Base-by-base conservation (phyloP, 768 basidiomycete genomes). In the Russula vinacea region DNA sequence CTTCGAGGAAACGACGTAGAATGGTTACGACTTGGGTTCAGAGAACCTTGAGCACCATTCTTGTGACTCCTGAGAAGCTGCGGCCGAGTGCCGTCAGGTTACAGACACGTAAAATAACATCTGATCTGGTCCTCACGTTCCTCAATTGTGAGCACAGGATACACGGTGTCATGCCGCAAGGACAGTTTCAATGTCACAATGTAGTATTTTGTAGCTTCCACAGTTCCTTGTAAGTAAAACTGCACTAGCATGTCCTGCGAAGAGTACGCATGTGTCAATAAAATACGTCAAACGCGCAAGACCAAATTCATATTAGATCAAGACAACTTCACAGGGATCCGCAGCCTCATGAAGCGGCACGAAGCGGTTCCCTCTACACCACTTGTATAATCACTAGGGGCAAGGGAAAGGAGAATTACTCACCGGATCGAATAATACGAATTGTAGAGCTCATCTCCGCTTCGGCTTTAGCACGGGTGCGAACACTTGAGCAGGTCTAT, bases 231-330 rank as follows among this genome's bases (percentile, higher is more conserved):
- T 47, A 8, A 22, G 24, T 50, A 45, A 6, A n/a, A 37, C 10
- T 7, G 42, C 32, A 24, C n/a, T 35, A 33, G 16, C 16, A 59
- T 37, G 29, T 16, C 54, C 64, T 65, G 49, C 6, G 11, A 56
- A n/a, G 50, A 44, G n/a, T 40, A 22, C 13, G 4, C 13, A 42
- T 37, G 55, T 37, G 26, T 33, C 49, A 29, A 39, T 26, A 22
- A 16, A 56, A 17, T 47, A 66, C 19, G 39, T 47, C 56, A 39
- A n/a, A 47, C n/a, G 35, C 17, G 55, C 14, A 19, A n/a, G 51
- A 58, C 33, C 33, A 65, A 59, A 47, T 82, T 92, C 90, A 92
- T 87, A 92, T 92, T 92, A 92, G 90, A 92, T 92, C 90, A 92
- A 92, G 90, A 80, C 80, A 74, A 67, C 74, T 75, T 84, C 89